Base-by-base conservation (phyloP, 2,329 filamentous ascomycete species). In the Mycogone perniciosa region DNA sequence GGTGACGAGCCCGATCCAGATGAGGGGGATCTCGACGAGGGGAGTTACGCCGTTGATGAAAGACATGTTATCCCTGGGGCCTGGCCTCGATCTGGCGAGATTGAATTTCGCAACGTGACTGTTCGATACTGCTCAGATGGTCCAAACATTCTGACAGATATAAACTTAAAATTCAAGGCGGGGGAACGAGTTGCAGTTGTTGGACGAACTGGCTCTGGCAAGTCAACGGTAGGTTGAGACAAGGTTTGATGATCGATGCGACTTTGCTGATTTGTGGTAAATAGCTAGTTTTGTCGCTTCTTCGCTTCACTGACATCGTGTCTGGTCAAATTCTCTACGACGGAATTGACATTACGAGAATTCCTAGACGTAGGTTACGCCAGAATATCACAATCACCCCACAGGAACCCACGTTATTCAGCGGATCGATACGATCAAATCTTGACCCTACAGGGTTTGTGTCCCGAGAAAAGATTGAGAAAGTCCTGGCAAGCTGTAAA, bases 141-240 rank as follows among this genome's bases (percentile, higher is more conserved):
- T 31, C 65, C 69, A 44, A 68, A 76, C 50, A 73, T 79, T 37
- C 64, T 79, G 13, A 73, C 74, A 35, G 63, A 75, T 31, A 64
- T 79, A 46, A 76, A 70, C 55, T 66, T 79, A 42, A 70, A 68
- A 30, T 75, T 79, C 53, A 69, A 69, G 8, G 85, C 84, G 0
- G 86, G 88, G 1, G 85, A 86, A 46, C 84, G 85, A 47, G 87
- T 87, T 0, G 88, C 88, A 1, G 76, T 95, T 29, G 85, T 90
- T 11, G 89, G 89, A 4, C 81, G 88, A 6, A 93, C 88, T 0
- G 83, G 86, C 0, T 89, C 85, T 4, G 89, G 89, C 3, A 95
- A 95, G 67, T 88, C 84, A 44, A 93, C 88, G 0, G 76, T 91
- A 63, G 64, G 73, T 11, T 8, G 33, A 35, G 33, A 35, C 11